Percentiles rank a stretch among this genome's conserved stretches.
Evolutionary conservation across 129 eudicot genomes (phyloP).

Genomic region (Tagetes erecta): DNA sequence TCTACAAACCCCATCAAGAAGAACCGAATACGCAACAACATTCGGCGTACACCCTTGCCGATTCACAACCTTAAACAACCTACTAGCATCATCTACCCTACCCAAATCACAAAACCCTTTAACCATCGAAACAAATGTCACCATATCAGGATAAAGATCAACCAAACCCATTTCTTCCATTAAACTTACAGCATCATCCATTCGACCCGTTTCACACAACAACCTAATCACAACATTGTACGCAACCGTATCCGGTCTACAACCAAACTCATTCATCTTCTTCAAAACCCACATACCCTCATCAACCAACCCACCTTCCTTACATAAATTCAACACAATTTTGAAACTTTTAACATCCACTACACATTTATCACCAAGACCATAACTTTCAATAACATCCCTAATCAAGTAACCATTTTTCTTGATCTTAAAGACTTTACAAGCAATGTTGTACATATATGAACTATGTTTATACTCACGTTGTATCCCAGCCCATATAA

Average conservation of each 20-base stretch:
- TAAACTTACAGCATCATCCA: slow-evolving; percentile 55
- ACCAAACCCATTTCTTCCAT: slow-evolving; percentile 61
- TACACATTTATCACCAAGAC: slow-evolving; percentile 33
- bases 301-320: slow-evolving; percentile 55
- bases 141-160: slow-evolving; percentile 72
- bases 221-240: slow-evolving; percentile 65
- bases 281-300: slow-evolving; percentile 82
- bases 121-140: slow-evolving; percentile 59
- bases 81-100: slow-evolving; percentile 64
- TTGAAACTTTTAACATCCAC: slow-evolving; percentile 58
- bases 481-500: slow-evolving; percentile 84
- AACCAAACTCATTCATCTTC: slow-evolving; percentile 62
- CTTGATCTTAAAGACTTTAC: slow-evolving; percentile 45
- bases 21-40: slow-evolving; percentile 56
- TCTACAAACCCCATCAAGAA: slow-evolving; percentile 72
- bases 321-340: slow-evolving; percentile 67
- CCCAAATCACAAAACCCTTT: slow-evolving; percentile 76
- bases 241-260: slow-evolving; percentile 59
- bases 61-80: slow-evolving; percentile 51
- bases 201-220: slow-evolving; percentile 50
- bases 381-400: slow-evolving; percentile 55
- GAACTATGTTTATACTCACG: slow-evolving; percentile 56
- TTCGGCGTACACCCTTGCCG: slow-evolving; percentile 58
- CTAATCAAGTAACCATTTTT: slow-evolving; percentile 45
- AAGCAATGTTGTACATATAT: slow-evolving; percentile 62